These are phyloP conservation scores for Exophiala xenobiotica DNA, from an alignment of 2,329 filamentous ascomycete genomes.

Conservation along the genomic window DNA sequence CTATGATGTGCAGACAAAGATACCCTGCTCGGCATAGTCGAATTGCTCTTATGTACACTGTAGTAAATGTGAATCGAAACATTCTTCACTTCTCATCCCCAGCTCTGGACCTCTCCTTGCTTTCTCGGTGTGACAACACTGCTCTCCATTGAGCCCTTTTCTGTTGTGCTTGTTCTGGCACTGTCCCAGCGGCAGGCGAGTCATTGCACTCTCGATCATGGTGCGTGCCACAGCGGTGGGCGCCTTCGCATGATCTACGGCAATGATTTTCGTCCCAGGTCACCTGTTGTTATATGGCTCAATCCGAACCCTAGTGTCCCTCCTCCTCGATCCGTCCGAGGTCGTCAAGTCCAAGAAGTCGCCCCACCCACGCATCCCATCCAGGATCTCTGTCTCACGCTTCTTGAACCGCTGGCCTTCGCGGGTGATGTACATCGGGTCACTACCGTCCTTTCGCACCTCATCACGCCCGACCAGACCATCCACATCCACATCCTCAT, in stretches of 20 bases:
- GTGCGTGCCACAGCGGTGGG: too few species aligned
- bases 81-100: not conserved
- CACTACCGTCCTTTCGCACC: not conserved
- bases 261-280: too few species aligned
- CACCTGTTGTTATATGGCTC: too few species aligned
- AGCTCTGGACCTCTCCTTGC: too few species aligned
- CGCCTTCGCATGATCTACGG: too few species aligned
- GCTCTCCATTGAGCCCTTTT: too few species aligned
- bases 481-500: not conserved
- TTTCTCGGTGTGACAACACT: too few species aligned
- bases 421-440: slow-evolving; percentile 14
- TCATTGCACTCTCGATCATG: too few species aligned
- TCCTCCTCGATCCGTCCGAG: slow-evolving; percentile 6
- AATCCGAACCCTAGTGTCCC: slow-evolving; percentile 19
- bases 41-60: not conserved
- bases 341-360: slow-evolving; percentile 25
- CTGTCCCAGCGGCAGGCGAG: too few species aligned
- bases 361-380: slow-evolving; percentile 27
- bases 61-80: not conserved
- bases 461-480: not conserved
- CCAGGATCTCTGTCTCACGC: slow-evolving; percentile 25
- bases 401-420: slow-evolving; percentile 26
- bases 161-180: too few species aligned
- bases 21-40: not conserved
- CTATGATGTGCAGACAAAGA: not conserved